Evolutionary conservation across 164 flowering plant genomes (phyloP), one percentile per base, ranked within the genome.

Genomic region (Vitis riparia): DNA sequence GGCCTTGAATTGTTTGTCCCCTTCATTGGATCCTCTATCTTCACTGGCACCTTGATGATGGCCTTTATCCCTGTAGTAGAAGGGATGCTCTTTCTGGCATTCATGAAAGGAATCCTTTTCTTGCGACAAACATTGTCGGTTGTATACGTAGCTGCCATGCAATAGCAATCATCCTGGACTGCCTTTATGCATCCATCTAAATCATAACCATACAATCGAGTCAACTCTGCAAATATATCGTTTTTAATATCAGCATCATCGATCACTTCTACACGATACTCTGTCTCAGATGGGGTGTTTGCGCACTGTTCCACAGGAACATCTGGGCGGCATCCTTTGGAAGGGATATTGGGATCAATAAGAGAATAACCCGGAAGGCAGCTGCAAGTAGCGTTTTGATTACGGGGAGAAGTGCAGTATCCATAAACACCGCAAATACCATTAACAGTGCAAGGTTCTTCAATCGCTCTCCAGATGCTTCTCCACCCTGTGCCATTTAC

Each of bases 351-450:
- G 1, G 69, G 69, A 51, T 75, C 77, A 19, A 79, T n/a, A 1
- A 50, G 69, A 55, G 62, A 58, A 62, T 62, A 76, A 9, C 76
- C 74, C 23, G 59, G 68, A 6, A 70, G 17, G 68, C 81, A 79
- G 11, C 3, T 30, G 48, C 81, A 79, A 10, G 55, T 58, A 9
- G 44, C 12, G 6, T 55, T 68, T 30, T 63, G 49, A 62, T 75
- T 72, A 48, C 49, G 53, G 6, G 49, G 58, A 8, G 55, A 66
- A 62, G 47, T 14, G 51, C 81, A 79, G 55, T 65, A 23, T 23
- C 77, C 79, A 65, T 75, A 65, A 10, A 52, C 69, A 32, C 76
- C 81, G 62, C 81, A 78, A 47, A 72, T 6, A 53, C 56, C 67
- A 66, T 48, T 65, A n/a, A 56, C 75, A 2, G 7, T 0, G 70